Base-by-base conservation (phyloP, 1,284 basidiomycete genomes). In the Bondarzewia mesenterica region DNA sequence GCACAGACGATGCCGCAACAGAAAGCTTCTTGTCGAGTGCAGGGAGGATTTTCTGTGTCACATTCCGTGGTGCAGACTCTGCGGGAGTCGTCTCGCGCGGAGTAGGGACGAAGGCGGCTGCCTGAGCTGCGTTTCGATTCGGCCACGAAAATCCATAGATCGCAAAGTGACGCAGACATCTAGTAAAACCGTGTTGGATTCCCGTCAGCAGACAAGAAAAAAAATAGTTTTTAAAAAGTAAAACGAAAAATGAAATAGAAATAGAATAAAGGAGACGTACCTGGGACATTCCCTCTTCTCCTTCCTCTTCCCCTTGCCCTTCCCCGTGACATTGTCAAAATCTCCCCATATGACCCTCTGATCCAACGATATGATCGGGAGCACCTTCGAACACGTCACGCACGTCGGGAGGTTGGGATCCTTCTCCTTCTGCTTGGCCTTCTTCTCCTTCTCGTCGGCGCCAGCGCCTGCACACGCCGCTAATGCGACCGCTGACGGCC, bases 91-190 rank as follows among this genome's bases (percentile, higher is more conserved):
- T 68, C 47, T 78, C 75, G 36, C 74, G 71, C 39, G 78, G 78
- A 6, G 76, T 77, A 10, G 73, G 71, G 7, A 73, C 53, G 50
- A 64, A 68, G 15, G 62, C 60, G 7, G 70, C 60, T 2, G 77
- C 79, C 51, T 77, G 74, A 15, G 67, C 64, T 25, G 75, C 66
- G 22, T 77, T 58, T 46, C 85, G 82, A 43, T 72, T 70, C 16
- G 85, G 85, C 87, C 87, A 89, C 3, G 73, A 63, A 44, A 73
- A 68, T 4, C 69, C 71, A 63, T 88, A 89, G 50, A 89, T 89
- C 15, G 80, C 84, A 54, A 71, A 75, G 61, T 89, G 85, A 16
- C 85, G 81, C 63, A 88, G 73, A 60, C 85, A 89, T 51, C 85
- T 89, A 56, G 46, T 16, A 49, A 37, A 29, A n/a, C n/a, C n/a